phyloP scores from a whole-genome alignment of 2,329 filamentous ascomycete species.

The Periconia macrospinosa region DNA sequence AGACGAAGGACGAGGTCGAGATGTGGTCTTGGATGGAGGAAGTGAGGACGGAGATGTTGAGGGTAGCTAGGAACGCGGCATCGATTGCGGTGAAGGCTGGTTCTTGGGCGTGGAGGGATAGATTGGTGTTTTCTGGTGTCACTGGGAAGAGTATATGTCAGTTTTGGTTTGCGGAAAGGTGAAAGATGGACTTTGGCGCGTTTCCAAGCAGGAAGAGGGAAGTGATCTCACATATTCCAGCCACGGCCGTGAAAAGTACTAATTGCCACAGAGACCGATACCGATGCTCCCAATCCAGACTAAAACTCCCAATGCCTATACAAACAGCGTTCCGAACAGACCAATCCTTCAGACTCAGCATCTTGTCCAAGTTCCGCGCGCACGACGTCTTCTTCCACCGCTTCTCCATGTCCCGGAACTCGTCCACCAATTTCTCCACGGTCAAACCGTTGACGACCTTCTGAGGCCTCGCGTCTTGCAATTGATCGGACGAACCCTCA shows the following conservation, averaged over 20 bases:
- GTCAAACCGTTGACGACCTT: slow-evolving; percentile 26
- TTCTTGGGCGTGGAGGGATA: slow-evolving; percentile 36
- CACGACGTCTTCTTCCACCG: slow-evolving; percentile 27
- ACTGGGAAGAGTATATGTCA: neutral
- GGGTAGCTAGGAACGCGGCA: slow-evolving; percentile 23
- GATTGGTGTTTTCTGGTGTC: neutral
- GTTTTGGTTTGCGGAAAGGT: too few species aligned
- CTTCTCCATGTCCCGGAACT: slow-evolving; percentile 24
- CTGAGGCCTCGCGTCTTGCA: slow-evolving; percentile 16
- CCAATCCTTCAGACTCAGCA: slow-evolving; percentile 17
- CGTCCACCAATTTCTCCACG: slow-evolving; percentile 20
- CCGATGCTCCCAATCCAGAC: slow-evolving; percentile 38
- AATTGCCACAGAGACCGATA: slow-evolving; percentile 41
- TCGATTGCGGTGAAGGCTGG: slow-evolving; percentile 39
- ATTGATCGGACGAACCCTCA: neutral
- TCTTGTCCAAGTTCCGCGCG: slow-evolving; percentile 18
- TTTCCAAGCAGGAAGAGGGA: neutral
- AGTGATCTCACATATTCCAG: slow-evolving; percentile 13
- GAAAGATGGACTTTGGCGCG: neutral
- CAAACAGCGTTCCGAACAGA: slow-evolving; percentile 29
- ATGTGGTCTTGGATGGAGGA: slow-evolving; percentile 24
- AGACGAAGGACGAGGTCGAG: slow-evolving; percentile 27
- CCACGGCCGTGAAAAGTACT: slow-evolving; percentile 34
- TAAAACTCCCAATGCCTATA: slow-evolving; percentile 42
- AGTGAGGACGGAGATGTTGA: slow-evolving; percentile 21